phyloP scores from a whole-genome alignment of 1,284 basidiomycete species.

The Pseudozyma sp. region DNA sequence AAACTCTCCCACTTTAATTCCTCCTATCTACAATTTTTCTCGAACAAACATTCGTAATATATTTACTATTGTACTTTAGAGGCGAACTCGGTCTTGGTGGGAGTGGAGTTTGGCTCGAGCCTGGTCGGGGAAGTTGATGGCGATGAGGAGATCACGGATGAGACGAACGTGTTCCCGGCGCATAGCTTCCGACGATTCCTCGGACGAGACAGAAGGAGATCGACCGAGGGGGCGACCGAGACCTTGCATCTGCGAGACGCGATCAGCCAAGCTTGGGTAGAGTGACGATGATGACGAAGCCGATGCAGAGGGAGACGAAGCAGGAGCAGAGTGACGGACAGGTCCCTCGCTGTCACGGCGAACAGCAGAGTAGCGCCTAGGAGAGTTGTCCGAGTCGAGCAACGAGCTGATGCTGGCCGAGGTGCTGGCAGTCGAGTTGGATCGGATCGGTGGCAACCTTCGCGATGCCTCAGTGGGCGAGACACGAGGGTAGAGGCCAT shows the following conservation, averaged over 20 bases:
- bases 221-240: constrained; percentile 29
- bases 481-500: constrained; percentile 50
- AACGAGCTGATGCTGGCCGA: constrained; percentile 46
- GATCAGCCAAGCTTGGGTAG: constrained; percentile 50
- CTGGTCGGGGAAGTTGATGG: constrained; percentile 58
- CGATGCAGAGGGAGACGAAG: constrained; percentile 15
- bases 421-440: constrained; percentile 31
- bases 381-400: constrained; percentile 17
- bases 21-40: too few species aligned
- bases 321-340: constrained; percentile 27
- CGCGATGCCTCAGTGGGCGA: constrained; percentile 33
- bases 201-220: constrained; percentile 4
- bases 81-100: constrained; percentile 19
- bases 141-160: constrained; percentile 54
- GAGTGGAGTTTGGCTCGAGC: constrained; percentile 19
- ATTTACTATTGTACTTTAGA: too few species aligned
- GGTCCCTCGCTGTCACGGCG: constrained; percentile 27
- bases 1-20: too few species aligned
- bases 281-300: constrained; percentile 24
- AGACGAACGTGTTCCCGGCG: constrained; percentile 50
- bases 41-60: too few species aligned
- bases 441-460: constrained; percentile 35
- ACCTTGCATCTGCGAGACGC: constrained; percentile 43
- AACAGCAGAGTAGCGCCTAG: constrained; percentile 8
- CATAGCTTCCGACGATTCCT: constrained; percentile 20